Evolutionary conservation across 1,284 basidiomycete genomes (phyloP), one percentile per base, ranked within the genome.

Genomic region (Hypsizygus ulmarius): DNA sequence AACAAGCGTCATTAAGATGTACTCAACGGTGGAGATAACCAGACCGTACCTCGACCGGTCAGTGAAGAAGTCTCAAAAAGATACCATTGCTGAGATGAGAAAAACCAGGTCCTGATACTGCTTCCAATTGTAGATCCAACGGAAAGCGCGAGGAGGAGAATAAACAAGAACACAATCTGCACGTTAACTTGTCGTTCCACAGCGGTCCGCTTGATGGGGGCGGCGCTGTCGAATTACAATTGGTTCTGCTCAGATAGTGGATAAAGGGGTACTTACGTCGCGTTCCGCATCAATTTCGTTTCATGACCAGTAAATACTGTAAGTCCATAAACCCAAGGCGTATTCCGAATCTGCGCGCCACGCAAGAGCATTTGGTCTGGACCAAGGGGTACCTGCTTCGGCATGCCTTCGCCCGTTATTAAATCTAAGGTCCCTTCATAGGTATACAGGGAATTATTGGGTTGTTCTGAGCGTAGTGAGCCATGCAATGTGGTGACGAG

Each of bases 301-400:
- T 99, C 95, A 62, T 99, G 96, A 0, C 97, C 97, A 0, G 93
- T 97, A 60, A 96, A 98, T 25, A 98, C 90, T 28, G 89, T 88
- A 2, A 99, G 65, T 14, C 96, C 96, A 66, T 97, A 99, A 27
- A 89, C 81, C 97, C 97, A 99, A 6, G 89, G 87, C 2, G 97
- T 98, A 65, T 99, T 99, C 50, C 97, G 78, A 53, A 99, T 70
- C 66, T 99, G 97, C 14, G 97, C 94, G 1, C 97, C 97, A 43
- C 97, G 84, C 32, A 99, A 74, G 10, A 99, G 75, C 58, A 99
- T 75, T 69, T 99, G 97, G 63, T 98, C 95, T 0, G 97, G 96
- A 2, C 94, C 93, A 5, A 99, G 73, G 0, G 96, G 94, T 2
- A 97, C 77, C 60, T 91, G 88, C 56, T 86, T 90, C 8, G 84